Evolutionary conservation across 257 asterid species (phyloP), one percentile per base, ranked within the genome.

Genomic region (Primulina huaijiensis): DNA sequence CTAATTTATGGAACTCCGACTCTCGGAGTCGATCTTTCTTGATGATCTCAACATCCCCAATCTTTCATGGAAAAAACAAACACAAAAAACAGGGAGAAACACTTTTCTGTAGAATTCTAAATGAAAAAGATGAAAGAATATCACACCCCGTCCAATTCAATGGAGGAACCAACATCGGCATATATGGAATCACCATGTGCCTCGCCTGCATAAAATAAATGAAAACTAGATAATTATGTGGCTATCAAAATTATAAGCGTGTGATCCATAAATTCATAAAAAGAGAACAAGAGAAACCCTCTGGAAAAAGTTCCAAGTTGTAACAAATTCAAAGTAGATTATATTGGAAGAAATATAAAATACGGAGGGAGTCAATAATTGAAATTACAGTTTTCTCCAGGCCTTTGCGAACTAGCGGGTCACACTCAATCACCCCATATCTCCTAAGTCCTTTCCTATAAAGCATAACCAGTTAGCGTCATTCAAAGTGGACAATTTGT

Each of bases 91-190:
- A 64, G 68, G 31, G 25, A 10, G 35, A 3, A 33, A 23, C 37
- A 46, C 71, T 46, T 17, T 1, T 8, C 4, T 7, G 50, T 29
- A 56, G 38, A 14, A 23, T 23, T 10, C 31, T 20, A 53, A 40
- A 23, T 31, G 14, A 17, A 12, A 2, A 23, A 62, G 60, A 60
- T 30, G 40, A 46, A 53, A 72, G 82, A 69, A 70, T 63, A 72
- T 55, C 83, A 80, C 88, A 94, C 99, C 97, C 96, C 21, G 90
- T 82, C 99, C 99, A 94, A 59, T 77, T 79, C 72, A 89, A 77
- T 9, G 97, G 99, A 70, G 97, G 95, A 80, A 94, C 84, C 86
- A 94, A 76, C 99, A 94, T 94, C 23, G 99, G 97, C 97, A 94
- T 94, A 71, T 89, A 94, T 7, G 99, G 99, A 58, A 94, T 91